Evolutionary conservation across 2,329 filamentous ascomycete species (phyloP), one percentile per base, ranked within the genome.

Genomic region (Cladosporium sp.): DNA sequence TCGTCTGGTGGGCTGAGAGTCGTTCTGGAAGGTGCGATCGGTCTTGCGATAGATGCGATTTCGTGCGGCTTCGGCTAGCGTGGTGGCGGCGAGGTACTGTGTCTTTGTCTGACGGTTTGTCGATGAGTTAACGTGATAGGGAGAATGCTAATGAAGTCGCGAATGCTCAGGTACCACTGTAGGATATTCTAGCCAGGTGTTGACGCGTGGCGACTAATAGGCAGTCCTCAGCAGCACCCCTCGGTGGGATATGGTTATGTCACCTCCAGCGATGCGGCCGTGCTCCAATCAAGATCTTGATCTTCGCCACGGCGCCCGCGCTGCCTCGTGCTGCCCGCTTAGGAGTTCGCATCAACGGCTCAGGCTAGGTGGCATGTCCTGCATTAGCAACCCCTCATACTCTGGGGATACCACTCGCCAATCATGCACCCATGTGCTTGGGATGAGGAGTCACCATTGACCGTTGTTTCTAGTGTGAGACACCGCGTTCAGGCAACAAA

Each of bases 341-440:
- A n/a, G 30, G 7, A 34, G 54, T 56, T 56, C 54, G 54, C 54
- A 56, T 56, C 34, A 56, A 55, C 30, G 51, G 51, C 51, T 19
- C 8, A 34, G 25, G 52, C 38, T 28, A 36, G 22, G 12, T 22
- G 37, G 14, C 19, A 56, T 56, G 54, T 56, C 54, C 42, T 56
- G 54, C 54, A 56, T 56, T 56, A 56, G 54, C 34, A 49, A n/a
- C 2, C 14, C 15, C 43, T 28, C n/a, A 30, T 20, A 30, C 25
- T 56, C 42, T 55, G 54, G 54, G 54, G 40, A 56, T 38, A 39
- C n/a, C 42, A 39, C 14, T n/a, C 42, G 42, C 54, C 54, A 56
- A 56, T 56, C 54, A 56, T 56, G 40, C 42, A 47, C 49, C 54
- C 54, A 55, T 55, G 51, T 55, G 51, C 28, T 55, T 42, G 43